A percentile compares a stretch with the other conserved stretches of the same genome.
Evolutionary conservation across 306 rosid genomes (phyloP).

Genomic region (Castanospermum australe): DNA sequence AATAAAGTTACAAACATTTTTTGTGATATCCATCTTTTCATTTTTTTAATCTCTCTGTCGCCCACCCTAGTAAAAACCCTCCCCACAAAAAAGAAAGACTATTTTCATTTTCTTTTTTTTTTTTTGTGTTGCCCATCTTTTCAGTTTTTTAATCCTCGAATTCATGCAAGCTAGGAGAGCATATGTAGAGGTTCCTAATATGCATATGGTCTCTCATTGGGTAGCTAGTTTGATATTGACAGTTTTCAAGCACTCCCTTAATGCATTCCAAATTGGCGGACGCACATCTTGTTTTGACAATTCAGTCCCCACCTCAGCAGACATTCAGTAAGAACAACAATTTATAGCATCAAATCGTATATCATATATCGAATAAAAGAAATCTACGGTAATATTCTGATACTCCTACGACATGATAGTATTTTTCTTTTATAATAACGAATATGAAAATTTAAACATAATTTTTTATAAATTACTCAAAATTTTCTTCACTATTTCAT

Average conservation of each 20-base stretch:
- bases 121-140: background rate
- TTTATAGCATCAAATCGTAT: background rate
- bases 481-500: no score
- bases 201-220: constrained; percentile 14
- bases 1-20: no score
- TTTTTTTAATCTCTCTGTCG: no score
- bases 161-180: background rate
- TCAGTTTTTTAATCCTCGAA: no score
- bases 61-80: no score
- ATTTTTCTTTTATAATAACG: no score
- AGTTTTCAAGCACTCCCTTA: constrained; percentile 22
- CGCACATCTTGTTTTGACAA: background rate
- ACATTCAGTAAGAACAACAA: background rate
- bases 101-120: background rate
- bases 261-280: constrained; percentile 31
- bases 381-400: background rate
- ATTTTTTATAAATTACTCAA: no score
- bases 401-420: background rate
- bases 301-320: background rate
- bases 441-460: no score
- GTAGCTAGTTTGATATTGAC: constrained; percentile 27
- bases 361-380: no score
- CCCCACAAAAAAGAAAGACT: background rate
- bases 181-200: background rate
- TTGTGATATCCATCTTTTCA: no score